phyloP scores from a whole-genome alignment of 2,329 filamentous ascomycete species.

The Tricladium varicosporioides region DNA sequence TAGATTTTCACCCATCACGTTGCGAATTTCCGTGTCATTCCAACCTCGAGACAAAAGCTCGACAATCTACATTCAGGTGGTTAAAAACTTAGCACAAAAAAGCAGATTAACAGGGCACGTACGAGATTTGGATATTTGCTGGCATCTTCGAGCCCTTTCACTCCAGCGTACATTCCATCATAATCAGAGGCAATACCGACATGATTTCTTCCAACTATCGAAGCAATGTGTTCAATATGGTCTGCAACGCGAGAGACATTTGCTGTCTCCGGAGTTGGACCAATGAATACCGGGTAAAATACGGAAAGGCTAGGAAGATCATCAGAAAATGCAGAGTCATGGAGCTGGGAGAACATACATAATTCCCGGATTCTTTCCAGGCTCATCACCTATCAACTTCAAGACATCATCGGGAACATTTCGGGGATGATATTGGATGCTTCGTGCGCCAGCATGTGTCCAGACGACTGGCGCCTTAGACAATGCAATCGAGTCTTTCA shows the following conservation, averaged over 20 bases:
- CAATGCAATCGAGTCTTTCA: constrained; percentile 55
- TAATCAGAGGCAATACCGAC: constrained; percentile 67
- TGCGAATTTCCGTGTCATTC: constrained; percentile 11
- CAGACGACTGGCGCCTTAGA: constrained; percentile 60
- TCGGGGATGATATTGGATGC: constrained; percentile 60
- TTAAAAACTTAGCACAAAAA: neutral
- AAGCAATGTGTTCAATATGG: constrained; percentile 62
- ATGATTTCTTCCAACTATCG: constrained; percentile 61
- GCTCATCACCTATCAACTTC: constrained; percentile 32
- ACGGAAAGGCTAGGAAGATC: constrained; percentile 7
- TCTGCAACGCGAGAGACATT: constrained; percentile 59
- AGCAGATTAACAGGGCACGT: neutral
- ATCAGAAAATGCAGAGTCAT: neutral
- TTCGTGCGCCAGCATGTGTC: constrained; percentile 60
- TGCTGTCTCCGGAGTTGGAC: constrained; percentile 42
- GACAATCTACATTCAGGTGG: constrained; percentile 2
- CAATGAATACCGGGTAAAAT: constrained; percentile 12
- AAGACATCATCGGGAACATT: constrained; percentile 42
- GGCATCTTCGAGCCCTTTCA: constrained; percentile 40
- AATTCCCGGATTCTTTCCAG: constrained; percentile 50
- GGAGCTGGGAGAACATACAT: constrained; percentile 1
- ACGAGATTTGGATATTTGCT: constrained; percentile 15
- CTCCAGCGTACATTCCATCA: constrained; percentile 52
- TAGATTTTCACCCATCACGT: constrained; percentile 9
- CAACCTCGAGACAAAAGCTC: constrained; percentile 10